Evolutionary conservation across 108 stramenopile species (phyloP).

Genomic region (Nitzschia sp.): DNA sequence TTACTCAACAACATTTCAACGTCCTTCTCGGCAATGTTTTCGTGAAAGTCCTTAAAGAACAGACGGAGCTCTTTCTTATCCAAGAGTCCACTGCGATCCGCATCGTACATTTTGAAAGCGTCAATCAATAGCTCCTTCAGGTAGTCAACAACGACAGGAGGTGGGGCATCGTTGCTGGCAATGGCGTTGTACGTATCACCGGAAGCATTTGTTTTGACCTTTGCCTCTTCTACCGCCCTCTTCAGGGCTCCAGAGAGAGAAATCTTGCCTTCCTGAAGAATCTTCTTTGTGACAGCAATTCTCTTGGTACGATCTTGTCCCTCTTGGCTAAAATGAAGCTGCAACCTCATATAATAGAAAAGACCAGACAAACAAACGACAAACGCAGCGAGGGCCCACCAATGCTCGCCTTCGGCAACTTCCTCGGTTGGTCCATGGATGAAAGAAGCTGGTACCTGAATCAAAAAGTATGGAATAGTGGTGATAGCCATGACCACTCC

Average conservation of each 20-base stretch:
- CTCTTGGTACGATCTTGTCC: constrained; percentile 62
- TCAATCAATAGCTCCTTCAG: constrained; percentile 72
- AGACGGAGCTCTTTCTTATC: constrained; percentile 70
- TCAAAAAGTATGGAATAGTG: constrained; percentile 84
- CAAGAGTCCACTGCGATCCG: constrained; percentile 60
- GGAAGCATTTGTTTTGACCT: neutral
- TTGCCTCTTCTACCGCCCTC: constrained; percentile 36
- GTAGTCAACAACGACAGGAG: constrained; percentile 43
- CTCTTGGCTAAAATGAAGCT: constrained; percentile 60
- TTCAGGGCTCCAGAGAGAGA: constrained; percentile 65
- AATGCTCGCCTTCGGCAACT: constrained; percentile 68
- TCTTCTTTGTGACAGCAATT: constrained; percentile 69
- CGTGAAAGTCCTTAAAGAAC: constrained; percentile 80
- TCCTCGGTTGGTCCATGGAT: constrained; percentile 57
- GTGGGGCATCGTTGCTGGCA: constrained; percentile 20
- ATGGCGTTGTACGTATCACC: constrained; percentile 26
- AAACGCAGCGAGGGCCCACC: constrained; percentile 67
- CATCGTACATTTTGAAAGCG: constrained; percentile 86
- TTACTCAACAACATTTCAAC: constrained; percentile 52
- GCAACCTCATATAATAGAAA: constrained; percentile 66
- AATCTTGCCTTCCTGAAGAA: constrained; percentile 57
- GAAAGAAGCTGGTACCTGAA: constrained; percentile 82
- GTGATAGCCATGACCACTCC: constrained; percentile 83
- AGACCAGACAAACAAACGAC: constrained; percentile 69
- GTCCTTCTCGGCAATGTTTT: constrained; percentile 50